These are phyloP conservation scores for Thecamonas trahens DNA, from an alignment of 78 protist species.

Conservation along the genomic window DNA sequence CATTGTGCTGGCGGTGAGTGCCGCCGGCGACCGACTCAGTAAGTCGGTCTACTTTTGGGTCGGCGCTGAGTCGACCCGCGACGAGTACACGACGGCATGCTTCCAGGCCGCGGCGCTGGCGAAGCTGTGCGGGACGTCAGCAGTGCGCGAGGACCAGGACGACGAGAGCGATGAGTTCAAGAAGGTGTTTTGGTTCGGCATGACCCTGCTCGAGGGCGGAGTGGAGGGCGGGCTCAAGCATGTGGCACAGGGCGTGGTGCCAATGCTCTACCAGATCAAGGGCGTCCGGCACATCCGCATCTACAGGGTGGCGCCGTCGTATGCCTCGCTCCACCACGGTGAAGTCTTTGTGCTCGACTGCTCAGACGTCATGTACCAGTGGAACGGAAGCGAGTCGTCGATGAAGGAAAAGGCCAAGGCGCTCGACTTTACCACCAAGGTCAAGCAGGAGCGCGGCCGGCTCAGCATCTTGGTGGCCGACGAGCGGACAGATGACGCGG, in stretches of 20 bases:
- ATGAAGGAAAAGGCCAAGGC: slow-evolving; percentile 34
- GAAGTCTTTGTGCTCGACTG: slow-evolving; percentile 57
- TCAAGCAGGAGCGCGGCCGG: slow-evolving; percentile 34
- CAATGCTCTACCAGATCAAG: slow-evolving; percentile 47
- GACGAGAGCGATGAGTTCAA: slow-evolving; percentile 46
- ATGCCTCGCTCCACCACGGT: slow-evolving; percentile 43
- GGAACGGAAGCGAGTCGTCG: slow-evolving; percentile 38
- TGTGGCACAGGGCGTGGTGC: slow-evolving; percentile 16
- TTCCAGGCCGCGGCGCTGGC: slow-evolving; percentile 7
- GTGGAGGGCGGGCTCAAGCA: slow-evolving; percentile 49
- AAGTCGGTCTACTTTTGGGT: slow-evolving; percentile 6
- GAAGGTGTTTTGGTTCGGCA: slow-evolving; percentile 5
- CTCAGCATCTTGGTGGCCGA: slow-evolving; percentile 12
- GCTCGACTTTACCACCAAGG: slow-evolving; percentile 24
- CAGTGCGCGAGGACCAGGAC: neutral
- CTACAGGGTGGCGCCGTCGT: neutral
- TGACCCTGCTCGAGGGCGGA: slow-evolving; percentile 37
- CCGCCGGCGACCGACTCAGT: neutral
- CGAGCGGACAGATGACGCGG: slow-evolving; percentile 14
- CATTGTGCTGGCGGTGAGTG: slow-evolving; percentile 20
- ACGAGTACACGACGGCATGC: slow-evolving; percentile 7
- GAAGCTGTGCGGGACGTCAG: neutral
- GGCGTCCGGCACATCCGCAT: slow-evolving; percentile 38
- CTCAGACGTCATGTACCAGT: slow-evolving; percentile 13
- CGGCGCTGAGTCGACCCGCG: neutral